Base-by-base conservation (phyloP, 169 alveolate genomes). In the Cyclospora cayetanensis region DNA sequence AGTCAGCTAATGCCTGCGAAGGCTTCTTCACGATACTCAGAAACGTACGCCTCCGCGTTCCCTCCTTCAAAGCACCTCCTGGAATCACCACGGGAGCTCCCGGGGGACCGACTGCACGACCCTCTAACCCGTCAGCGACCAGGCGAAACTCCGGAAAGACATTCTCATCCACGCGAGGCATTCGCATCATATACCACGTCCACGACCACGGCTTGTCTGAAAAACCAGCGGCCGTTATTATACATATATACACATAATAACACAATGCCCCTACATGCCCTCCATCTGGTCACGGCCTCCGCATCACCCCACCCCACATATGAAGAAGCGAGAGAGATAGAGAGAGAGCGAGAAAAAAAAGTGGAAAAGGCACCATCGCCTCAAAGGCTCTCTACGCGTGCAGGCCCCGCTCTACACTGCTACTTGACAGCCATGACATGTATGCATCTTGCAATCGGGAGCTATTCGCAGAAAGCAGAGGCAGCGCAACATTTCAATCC, bases 151-250 rank as follows among this genome's bases (percentile, higher is more conserved):
- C 91, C n/a, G 68, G 74, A 29, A 63, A 85, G 11, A 20, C 18
- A 22, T 12, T 0, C 53, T 85, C 91, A 20, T 85, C 91, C 34
- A 85, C 35, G 4, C 3, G 27, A 27, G 91, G 91, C 39, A 85
- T 46, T 27, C 35, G 4, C 84, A 34, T 18, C 37, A 43, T 4
- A 43, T 4, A 85, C 52, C 50, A 65, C 1, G 31, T 1, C 91
- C 91, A 85, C 15, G 91, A 66, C 27, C 2, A 29, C 7, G 91
- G 91, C 53, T 85, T 63, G 55, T 50, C 91, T 85, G 84, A 12
- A 42, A 12, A 4, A n/a, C 2, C 5, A 46, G n/a, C 15, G n/a
- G 39, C 66, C 37, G 22, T n/a, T 42, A 15, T 11, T 76, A 76
- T 1, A 37, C 22, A 42, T 4, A 37, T 76, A 76, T 12, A 42